Conservation (phyloP, 257 asterid genomes). For the Solanum rostratum region DNA sequence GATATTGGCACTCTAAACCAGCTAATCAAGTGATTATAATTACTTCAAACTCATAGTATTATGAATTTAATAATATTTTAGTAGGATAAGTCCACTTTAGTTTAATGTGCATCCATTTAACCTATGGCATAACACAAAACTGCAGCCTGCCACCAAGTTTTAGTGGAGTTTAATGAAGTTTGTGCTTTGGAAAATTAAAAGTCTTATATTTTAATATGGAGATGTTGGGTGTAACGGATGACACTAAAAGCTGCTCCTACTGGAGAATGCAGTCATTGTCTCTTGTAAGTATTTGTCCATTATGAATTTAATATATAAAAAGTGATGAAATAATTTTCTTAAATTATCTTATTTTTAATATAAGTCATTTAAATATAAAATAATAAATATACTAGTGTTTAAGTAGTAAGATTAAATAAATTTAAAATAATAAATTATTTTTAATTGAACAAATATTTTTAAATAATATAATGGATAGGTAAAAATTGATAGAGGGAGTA, state of each 20-base stretch:
- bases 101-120: not conserved
- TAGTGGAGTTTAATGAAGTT: no score
- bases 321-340: no score
- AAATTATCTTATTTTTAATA: no score
- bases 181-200: not conserved
- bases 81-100: not conserved
- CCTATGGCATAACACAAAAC: not conserved
- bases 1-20: not conserved
- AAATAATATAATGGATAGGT: no score
- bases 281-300: not conserved
- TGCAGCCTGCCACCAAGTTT: not conserved
- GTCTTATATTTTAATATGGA: not conserved
- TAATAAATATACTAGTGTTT: no score
- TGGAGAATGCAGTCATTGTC: not conserved
- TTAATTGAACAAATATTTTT: no score
- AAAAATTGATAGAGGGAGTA: no score
- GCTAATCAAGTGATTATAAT: not conserved
- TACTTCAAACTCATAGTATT: not conserved
- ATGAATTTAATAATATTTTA: not conserved
- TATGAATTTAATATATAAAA: no score
- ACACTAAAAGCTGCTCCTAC: not conserved
- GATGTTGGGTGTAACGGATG: not conserved
- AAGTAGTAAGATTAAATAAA: no score
- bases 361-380: no score
- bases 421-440: no score